Conservation (phyloP, 345 rosid genomes). For the Bruguiera parviflora region DNA sequence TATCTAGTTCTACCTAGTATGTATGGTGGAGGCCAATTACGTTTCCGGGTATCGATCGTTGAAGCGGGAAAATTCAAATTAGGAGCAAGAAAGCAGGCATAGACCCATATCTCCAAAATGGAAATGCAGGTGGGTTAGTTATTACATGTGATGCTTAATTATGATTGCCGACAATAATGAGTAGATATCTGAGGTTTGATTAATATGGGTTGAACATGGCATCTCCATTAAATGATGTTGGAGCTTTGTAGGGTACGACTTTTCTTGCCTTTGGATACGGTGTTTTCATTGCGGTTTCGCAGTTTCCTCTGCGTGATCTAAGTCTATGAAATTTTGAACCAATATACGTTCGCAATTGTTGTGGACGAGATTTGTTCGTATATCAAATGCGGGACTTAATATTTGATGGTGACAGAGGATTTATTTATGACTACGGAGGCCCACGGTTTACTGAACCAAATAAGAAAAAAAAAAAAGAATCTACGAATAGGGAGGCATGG, state of each 20-base stretch:
- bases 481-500: too few relatives aligned
- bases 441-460: too few relatives aligned
- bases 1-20: background rate
- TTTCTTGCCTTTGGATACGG: too few relatives aligned
- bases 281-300: too few relatives aligned
- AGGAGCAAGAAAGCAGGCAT: background rate
- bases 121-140: background rate
- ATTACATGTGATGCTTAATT: conserved; percentile 7
- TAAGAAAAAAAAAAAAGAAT: too few relatives aligned
- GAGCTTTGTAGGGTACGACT: background rate
- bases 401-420: too few relatives aligned
- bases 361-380: too few relatives aligned
- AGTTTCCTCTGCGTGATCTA: too few relatives aligned
- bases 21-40: background rate
- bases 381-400: too few relatives aligned
- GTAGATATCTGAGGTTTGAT: background rate
- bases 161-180: background rate
- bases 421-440: too few relatives aligned
- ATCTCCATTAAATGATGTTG: conserved; percentile 22
- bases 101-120: background rate
- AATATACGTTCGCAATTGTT: too few relatives aligned
- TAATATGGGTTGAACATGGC: conserved; percentile 16
- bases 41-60: background rate
- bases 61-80: conserved; percentile 27
- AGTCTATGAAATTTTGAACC: too few relatives aligned